A percentile compares a stretch with the other conserved stretches of the same genome.
Conservation (phyloP, 2,329 filamentous ascomycete genomes). For the Cladophialophora carrionii region DNA sequence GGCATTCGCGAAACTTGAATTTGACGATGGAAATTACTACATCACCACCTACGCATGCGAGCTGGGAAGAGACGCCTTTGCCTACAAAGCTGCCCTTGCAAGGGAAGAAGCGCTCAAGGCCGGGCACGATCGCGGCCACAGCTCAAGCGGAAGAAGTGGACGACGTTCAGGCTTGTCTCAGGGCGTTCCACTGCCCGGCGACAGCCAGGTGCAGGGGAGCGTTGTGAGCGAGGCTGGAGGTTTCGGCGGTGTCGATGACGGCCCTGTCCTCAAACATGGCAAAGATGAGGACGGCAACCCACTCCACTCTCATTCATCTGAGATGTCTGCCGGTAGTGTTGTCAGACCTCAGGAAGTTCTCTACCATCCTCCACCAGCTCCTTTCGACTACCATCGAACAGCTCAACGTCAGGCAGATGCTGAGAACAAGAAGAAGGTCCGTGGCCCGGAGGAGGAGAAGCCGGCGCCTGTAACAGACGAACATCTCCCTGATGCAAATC, state of each 20-base stretch:
- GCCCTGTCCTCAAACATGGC: conserved; percentile 24
- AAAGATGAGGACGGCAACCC: conserved; percentile 24
- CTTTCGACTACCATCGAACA: conserved; percentile 37
- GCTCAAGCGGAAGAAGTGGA: conserved; percentile 47
- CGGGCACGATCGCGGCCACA: conserved; percentile 45
- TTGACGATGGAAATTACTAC: conserved; percentile 68
- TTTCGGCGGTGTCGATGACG: conserved; percentile 44
- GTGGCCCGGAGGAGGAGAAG: conserved; percentile 33
- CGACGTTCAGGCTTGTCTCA: conserved; percentile 49
- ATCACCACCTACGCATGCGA: conserved; percentile 66
- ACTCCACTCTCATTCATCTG: conserved; percentile 34
- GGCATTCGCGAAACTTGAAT: conserved; percentile 66
- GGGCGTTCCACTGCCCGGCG: conserved; percentile 49
- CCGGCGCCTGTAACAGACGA: conserved; percentile 39
- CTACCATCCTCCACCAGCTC: conserved; percentile 35
- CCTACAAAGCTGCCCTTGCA: conserved; percentile 52
- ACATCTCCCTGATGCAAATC: conserved; percentile 37
- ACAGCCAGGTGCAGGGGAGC: conserved; percentile 52
- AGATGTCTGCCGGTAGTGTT: conserved; percentile 35
- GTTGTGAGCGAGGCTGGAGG: conserved; percentile 61
- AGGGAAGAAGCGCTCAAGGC: conserved; percentile 48
- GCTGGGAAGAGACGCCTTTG: conserved; percentile 64
- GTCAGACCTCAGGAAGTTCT: conserved; percentile 38
- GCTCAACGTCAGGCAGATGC: conserved; percentile 34
- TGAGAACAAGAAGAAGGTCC: conserved; percentile 23